phyloP scores from a whole-genome alignment of 2,329 filamentous ascomycete genomes.

The Neonectria punicea region DNA sequence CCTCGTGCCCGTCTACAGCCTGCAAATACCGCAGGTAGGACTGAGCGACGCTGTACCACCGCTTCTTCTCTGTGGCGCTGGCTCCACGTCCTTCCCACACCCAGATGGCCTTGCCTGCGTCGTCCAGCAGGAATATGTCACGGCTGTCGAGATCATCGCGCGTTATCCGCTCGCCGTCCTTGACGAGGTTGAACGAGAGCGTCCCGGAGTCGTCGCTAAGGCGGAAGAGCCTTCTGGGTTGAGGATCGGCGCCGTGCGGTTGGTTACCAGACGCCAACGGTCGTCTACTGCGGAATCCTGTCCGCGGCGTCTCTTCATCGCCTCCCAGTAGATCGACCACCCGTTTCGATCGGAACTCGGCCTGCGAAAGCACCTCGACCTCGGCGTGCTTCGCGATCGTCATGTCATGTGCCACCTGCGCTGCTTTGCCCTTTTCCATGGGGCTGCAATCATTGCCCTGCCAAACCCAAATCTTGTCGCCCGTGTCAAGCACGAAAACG shows the following conservation, averaged over 20 bases:
- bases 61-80: conserved; percentile 66
- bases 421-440: conserved; percentile 76
- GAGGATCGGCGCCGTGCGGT: conserved; percentile 30
- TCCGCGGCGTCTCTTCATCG: conserved; percentile 51
- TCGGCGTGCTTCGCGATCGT: conserved; percentile 71
- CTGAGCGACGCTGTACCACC: conserved; percentile 70
- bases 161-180: conserved; percentile 60
- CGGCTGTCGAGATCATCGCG: conserved; percentile 63
- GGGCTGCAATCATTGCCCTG: conserved; percentile 72
- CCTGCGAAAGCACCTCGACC: conserved; percentile 72
- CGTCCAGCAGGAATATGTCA: conserved; percentile 72
- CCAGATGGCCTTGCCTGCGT: conserved; percentile 68
- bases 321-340: conserved; percentile 68
- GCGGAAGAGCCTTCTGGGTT: conserved; percentile 63
- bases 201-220: conserved; percentile 70
- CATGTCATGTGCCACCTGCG: conserved; percentile 73
- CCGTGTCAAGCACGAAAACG: conserved; percentile 72
- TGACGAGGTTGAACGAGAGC: conserved; percentile 67
- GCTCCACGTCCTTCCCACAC: conserved; percentile 72
- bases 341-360: conserved; percentile 64
- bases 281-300: conserved; percentile 53
- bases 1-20: conserved; percentile 42
- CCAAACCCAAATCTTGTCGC: conserved; percentile 76
- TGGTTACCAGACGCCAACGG: conserved; percentile 50
- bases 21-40: conserved; percentile 60